Conservation (phyloP, 2,329 filamentous ascomycete genomes). For the Aspergillus sp. region DNA sequence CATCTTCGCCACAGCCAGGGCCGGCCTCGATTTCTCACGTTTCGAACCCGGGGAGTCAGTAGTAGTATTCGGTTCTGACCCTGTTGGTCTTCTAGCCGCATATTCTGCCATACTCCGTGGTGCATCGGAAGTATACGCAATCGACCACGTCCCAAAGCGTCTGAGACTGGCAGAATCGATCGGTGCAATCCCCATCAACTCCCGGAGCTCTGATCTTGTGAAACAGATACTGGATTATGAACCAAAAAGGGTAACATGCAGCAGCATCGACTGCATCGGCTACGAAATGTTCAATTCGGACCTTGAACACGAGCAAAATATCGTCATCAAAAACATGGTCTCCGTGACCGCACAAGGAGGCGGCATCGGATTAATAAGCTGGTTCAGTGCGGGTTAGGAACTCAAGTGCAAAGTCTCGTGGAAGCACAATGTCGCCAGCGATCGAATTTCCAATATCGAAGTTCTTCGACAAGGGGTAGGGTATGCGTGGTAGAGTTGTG, state of each 20-base stretch:
- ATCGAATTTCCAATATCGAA: neutral
- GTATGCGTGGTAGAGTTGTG: neutral
- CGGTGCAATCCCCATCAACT: constrained; percentile 55
- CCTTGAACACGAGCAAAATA: constrained; percentile 1
- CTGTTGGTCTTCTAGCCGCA: constrained; percentile 59
- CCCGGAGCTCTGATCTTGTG: constrained; percentile 49
- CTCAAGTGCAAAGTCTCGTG: neutral
- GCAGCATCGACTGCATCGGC: constrained; percentile 10
- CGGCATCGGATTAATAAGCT: constrained; percentile 11
- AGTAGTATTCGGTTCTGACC: constrained; percentile 57
- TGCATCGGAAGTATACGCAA: constrained; percentile 53
- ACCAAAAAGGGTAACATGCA: constrained; percentile 10
- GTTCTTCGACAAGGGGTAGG: neutral
- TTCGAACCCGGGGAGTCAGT: constrained; percentile 48
- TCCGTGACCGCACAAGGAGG: constrained; percentile 11
- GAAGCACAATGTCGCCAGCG: neutral
- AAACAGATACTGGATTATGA: constrained; percentile 20
- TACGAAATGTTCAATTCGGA: constrained; percentile 8
- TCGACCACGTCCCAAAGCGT: constrained; percentile 56
- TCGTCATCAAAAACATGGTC: constrained; percentile 5
- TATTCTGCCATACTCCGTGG: constrained; percentile 56
- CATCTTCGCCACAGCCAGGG: constrained; percentile 37
- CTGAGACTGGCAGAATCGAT: constrained; percentile 51
- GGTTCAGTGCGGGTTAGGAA: too few relatives aligned
- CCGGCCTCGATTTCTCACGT: constrained; percentile 28